phyloP scores from a whole-genome alignment of 345 rosid genomes.

The Arabis hirsuta region DNA sequence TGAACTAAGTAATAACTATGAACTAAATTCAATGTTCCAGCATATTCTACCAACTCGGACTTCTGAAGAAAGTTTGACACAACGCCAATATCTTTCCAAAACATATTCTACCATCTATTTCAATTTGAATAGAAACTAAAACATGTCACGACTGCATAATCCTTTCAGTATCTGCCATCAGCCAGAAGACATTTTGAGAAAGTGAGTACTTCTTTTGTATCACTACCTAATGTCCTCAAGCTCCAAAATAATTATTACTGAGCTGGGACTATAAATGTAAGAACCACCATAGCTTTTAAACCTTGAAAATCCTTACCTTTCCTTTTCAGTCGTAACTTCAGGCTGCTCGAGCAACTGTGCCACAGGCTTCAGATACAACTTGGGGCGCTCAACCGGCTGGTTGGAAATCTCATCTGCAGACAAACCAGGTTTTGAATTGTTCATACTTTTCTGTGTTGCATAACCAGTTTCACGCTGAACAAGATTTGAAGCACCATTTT shows the following conservation, averaged over 20 bases:
- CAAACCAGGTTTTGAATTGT: conserved; percentile 48
- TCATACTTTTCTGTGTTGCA: conserved; percentile 39
- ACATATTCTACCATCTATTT: conserved; percentile 2
- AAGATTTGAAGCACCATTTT: conserved; percentile 37
- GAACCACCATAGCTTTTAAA: conserved; percentile 4
- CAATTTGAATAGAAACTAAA: conserved; percentile 8
- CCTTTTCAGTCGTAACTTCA: conserved; percentile 57
- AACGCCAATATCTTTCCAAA: neutral
- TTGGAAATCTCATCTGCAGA: conserved; percentile 52
- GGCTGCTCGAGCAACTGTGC: conserved; percentile 58
- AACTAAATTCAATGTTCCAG: conserved; percentile 6
- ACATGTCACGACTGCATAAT: conserved; percentile 28
- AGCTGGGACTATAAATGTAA: conserved; percentile 9
- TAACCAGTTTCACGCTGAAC: conserved; percentile 45
- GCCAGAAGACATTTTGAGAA: conserved; percentile 3
- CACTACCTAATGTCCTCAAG: conserved; percentile 13
- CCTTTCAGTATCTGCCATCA: conserved; percentile 11
- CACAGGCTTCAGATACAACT: conserved; percentile 66
- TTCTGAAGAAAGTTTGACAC: conserved; percentile 17
- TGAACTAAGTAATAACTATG: neutral
- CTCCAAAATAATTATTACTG: conserved; percentile 18
- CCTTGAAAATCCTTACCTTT: conserved; percentile 52
- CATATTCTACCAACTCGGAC: conserved; percentile 27
- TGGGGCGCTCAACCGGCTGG: conserved; percentile 63
- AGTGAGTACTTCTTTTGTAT: conserved; percentile 11